Evolutionary conservation across 495 filamentous ascomycete genomes (phyloP), one percentile per base, ranked within the genome.

Genomic region (Aspergillus steynii): DNA sequence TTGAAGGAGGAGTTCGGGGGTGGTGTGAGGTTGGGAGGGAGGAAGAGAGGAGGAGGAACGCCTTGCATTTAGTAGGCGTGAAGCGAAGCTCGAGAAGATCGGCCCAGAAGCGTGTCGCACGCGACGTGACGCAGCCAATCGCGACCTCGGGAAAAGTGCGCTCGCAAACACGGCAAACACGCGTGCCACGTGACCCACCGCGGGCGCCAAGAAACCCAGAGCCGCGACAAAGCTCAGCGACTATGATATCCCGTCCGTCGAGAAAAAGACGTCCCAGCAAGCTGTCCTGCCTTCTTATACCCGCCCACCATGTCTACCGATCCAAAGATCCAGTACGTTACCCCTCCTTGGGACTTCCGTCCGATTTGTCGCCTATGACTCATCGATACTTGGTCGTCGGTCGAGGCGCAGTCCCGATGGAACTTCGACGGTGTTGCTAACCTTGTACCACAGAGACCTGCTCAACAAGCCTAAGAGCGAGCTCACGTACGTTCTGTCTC

Each of bases 381-480:
- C 66, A 63, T 51, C 50, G 31, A 61, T 25, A 28, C 48, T 3
- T 15, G 29, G 5, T 51, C 53, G 27, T 58, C 48, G 7, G 25
- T n/a, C 29, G 31, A 20, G 53, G 53, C 53, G 31, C 27, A 25
- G 34, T 45, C 53, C 32, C 34, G 42, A 55, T 25, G 8, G 28
- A 65, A 56, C 46, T 29, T 64, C 62, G 50, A 48, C 66, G 54
- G 42, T 55, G 27, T 60, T 60, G 65, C 73, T 79, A 72, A 76
- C 59, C 49, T 29, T 55, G 29, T 46, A 29, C 28, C 28, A 65
- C 70, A 94, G 90, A 77, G 90, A 94, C 65, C 85, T 94, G 59
- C 83, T 93, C 58, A 85, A 82, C 67, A 94, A 94, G 81, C 88
- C 90, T 49, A 87, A 88, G 72, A 82, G 76, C 66, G 91, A 94